phyloP scores from a whole-genome alignment of 2,329 filamentous ascomycete species.

The Claviceps sp. region DNA sequence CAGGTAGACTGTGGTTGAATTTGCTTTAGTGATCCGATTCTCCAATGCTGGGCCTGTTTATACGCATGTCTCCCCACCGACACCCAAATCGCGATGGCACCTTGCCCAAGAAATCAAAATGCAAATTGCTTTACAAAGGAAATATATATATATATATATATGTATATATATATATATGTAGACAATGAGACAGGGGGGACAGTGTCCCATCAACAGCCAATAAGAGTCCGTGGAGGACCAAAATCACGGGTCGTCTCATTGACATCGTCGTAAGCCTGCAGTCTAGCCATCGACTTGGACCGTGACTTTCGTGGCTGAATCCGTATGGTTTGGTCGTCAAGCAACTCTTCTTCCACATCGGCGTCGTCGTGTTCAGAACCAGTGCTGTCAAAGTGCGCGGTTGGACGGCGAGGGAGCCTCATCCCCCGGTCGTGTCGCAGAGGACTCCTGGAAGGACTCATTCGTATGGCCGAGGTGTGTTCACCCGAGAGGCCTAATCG shows the following conservation, averaged over 20 bases:
- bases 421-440: background rate
- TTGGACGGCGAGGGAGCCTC: background rate
- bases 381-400: background rate
- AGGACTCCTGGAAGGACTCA: conserved; percentile 2
- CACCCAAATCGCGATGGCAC: too few species aligned
- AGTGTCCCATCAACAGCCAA: background rate
- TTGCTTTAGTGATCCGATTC: too few species aligned
- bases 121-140: too few species aligned
- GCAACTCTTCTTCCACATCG: conserved; percentile 16
- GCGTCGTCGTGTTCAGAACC: conserved; percentile 9
- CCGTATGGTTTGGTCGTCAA: conserved; percentile 4
- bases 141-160: background rate
- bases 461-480: background rate
- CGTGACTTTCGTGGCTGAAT: conserved; percentile 10
- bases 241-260: conserved; percentile 2
- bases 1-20: too few species aligned
- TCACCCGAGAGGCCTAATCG: conserved; percentile 28
- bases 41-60: too few species aligned
- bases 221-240: background rate
- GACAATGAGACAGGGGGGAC: background rate
- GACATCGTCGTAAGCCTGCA: conserved; percentile 20
- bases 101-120: too few species aligned
- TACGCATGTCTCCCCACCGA: too few species aligned
- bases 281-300: conserved; percentile 3
- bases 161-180: background rate